Conservation (phyloP, 208 protist species). For the Acanthamoeba rhysodes region DNA sequence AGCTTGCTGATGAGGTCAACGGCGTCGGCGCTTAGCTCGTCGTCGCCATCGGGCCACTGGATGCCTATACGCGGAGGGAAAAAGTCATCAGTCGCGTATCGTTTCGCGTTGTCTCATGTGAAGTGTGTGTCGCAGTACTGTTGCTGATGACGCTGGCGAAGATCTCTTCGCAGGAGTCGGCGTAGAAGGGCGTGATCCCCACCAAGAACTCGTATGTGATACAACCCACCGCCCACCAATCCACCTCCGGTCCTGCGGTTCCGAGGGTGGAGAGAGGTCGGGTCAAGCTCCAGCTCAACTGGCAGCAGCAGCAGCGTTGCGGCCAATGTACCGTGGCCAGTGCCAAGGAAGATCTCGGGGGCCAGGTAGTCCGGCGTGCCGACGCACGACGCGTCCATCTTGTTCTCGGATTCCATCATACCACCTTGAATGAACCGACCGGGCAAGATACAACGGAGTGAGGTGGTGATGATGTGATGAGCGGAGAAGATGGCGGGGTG, state of each 20-base stretch:
- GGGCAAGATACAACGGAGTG: background rate
- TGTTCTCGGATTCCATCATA: background rate
- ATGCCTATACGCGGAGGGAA: background rate
- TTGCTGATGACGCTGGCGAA: constrained; percentile 88
- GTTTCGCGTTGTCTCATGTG: too few species aligned
- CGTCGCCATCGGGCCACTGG: background rate
- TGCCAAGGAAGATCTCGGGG: constrained; percentile 87
- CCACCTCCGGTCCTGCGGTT: constrained; percentile 75
- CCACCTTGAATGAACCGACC: background rate
- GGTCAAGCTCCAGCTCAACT: too few species aligned
- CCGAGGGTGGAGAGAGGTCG: too few species aligned
- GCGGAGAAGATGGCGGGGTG: background rate
- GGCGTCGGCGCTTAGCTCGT: background rate
- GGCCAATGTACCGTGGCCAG: constrained; percentile 78
- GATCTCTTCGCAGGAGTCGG: constrained; percentile 88
- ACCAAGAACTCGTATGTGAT: constrained; percentile 90
- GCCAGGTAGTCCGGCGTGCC: constrained; percentile 88
- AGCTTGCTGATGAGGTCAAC: background rate
- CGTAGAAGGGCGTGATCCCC: constrained; percentile 91
- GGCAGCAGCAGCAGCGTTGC: too few species aligned
- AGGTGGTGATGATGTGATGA: background rate
- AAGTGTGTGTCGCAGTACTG: background rate
- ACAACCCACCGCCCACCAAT: constrained; percentile 91
- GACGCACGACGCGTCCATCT: constrained; percentile 20
- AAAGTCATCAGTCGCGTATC: too few species aligned